Percentiles rank a stretch among this genome's conserved stretches.
These are phyloP conservation scores for Echeveria elegans DNA, from an alignment of 164 flowering plant species.

Conservation along the genomic window DNA sequence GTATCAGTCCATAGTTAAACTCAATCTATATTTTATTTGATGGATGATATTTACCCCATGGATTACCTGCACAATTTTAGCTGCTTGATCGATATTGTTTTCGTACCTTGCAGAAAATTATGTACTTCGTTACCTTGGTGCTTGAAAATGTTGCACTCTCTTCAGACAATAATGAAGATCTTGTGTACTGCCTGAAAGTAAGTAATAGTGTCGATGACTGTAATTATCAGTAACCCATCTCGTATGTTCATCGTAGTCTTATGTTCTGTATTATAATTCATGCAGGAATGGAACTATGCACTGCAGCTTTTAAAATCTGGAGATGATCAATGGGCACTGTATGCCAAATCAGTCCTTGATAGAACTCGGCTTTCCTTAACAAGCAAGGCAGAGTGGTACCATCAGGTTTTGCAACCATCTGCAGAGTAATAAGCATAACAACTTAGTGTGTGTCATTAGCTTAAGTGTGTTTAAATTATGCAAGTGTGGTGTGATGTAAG, in stretches of 20 bases:
- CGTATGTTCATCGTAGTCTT: not conserved
- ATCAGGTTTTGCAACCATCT: conserved; percentile 73
- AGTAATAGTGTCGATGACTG: conserved; percentile 1
- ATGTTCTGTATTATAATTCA: conserved; percentile 9
- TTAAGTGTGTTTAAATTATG: too few relatives aligned
- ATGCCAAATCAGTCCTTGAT: conserved; percentile 93
- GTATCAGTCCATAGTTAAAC: not conserved
- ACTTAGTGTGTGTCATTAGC: too few relatives aligned
- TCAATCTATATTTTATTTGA: too few relatives aligned
- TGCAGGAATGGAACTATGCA: conserved; percentile 85
- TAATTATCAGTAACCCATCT: not conserved
- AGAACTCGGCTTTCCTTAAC: conserved; percentile 90
- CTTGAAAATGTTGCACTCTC: conserved; percentile 90
- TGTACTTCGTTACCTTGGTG: conserved; percentile 70
- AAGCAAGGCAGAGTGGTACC: conserved; percentile 82
- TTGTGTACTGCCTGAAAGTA: conserved; percentile 92
- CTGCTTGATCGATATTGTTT: conserved; percentile 10
- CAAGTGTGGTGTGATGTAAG: too few relatives aligned
- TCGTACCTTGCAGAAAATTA: conserved; percentile 63
- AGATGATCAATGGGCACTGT: conserved; percentile 70
- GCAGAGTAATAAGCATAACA: too few relatives aligned
- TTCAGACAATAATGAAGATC: conserved; percentile 84
- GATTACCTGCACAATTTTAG: not conserved
- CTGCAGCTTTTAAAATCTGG: conserved; percentile 40
- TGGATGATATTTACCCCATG: not conserved